Evolutionary conservation across 2,329 filamentous ascomycete genomes (phyloP).

Genomic region (Exserohilum rostratum): DNA sequence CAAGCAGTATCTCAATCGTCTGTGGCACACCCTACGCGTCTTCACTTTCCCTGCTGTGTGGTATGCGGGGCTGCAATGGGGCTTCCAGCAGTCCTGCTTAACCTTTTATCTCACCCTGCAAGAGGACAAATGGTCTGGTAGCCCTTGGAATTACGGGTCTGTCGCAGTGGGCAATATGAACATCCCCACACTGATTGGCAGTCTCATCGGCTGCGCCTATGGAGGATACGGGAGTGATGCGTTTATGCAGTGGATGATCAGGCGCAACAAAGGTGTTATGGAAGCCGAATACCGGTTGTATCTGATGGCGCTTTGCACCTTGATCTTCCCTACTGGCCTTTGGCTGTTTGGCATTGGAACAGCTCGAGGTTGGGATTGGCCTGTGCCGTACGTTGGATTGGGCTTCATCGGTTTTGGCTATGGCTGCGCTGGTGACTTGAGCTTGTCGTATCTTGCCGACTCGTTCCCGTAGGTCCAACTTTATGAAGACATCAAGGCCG

Average conservation of each 20-base stretch:
- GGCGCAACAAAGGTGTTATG: conserved; percentile 2
- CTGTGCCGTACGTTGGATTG: not conserved
- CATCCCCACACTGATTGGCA: conserved; percentile 1
- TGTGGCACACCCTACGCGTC: not conserved
- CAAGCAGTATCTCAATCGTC: not conserved
- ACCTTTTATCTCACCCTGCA: conserved; percentile 1
- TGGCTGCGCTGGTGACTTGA: conserved; percentile 1
- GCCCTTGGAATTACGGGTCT: not conserved
- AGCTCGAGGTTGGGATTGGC: conserved; percentile 1
- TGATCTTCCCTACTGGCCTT: not conserved
- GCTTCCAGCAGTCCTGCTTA: conserved; percentile 1
- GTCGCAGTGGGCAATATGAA: not conserved
- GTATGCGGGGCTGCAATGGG: conserved; percentile 1
- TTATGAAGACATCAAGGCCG: not conserved
- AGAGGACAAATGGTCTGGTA: not conserved
- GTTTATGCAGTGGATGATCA: conserved; percentile 1
- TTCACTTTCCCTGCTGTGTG: conserved; percentile 3
- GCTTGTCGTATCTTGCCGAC: not conserved
- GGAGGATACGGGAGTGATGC: not conserved
- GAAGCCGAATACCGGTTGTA: conserved; percentile 2
- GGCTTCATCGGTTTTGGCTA: conserved; percentile 2
- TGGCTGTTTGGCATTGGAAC: conserved; percentile 1
- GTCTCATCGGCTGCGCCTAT: conserved; percentile 1
- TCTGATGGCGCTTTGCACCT: conserved; percentile 1
- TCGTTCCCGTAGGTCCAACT: not conserved